Evolutionary conservation across 352 stramenopile species (phyloP).

Genomic region (Globisporangium echinulatum): DNA sequence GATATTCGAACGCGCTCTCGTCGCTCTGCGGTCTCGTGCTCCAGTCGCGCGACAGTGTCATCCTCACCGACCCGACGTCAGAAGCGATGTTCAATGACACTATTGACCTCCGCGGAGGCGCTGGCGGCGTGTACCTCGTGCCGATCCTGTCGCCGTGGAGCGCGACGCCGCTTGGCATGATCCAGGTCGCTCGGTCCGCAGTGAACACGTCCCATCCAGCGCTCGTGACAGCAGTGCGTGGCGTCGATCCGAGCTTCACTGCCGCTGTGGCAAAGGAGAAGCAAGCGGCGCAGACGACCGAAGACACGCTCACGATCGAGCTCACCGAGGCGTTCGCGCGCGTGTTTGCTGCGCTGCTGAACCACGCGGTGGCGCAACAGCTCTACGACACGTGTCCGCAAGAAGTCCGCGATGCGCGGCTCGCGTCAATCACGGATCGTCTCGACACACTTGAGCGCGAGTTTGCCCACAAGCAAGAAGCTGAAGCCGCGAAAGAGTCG

Average conservation of each 20-base stretch:
- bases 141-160: conserved; percentile 52
- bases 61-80: conserved; percentile 34
- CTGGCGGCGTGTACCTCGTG: conserved; percentile 48
- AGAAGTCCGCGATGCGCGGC: conserved; percentile 41
- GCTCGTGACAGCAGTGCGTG: neutral
- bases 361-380: conserved; percentile 47
- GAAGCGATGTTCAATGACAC: conserved; percentile 67
- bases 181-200: conserved; percentile 52
- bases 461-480: conserved; percentile 19
- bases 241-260: conserved; percentile 2
- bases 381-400: conserved; percentile 36
- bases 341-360: conserved; percentile 49
- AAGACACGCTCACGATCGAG: conserved; percentile 50
- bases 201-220: conserved; percentile 15
- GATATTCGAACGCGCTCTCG: conserved; percentile 56
- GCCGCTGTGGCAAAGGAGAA: conserved; percentile 32
- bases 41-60: conserved; percentile 10
- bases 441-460: conserved; percentile 34
- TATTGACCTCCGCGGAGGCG: conserved; percentile 51
- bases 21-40: conserved; percentile 47
- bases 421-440: conserved; percentile 34
- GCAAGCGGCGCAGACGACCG: conserved; percentile 27
- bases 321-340: conserved; percentile 48
- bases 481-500: conserved; percentile 18
- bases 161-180: conserved; percentile 41